Evolutionary conservation across 306 rosid genomes (phyloP).

Genomic region (Inga laurina): DNA sequence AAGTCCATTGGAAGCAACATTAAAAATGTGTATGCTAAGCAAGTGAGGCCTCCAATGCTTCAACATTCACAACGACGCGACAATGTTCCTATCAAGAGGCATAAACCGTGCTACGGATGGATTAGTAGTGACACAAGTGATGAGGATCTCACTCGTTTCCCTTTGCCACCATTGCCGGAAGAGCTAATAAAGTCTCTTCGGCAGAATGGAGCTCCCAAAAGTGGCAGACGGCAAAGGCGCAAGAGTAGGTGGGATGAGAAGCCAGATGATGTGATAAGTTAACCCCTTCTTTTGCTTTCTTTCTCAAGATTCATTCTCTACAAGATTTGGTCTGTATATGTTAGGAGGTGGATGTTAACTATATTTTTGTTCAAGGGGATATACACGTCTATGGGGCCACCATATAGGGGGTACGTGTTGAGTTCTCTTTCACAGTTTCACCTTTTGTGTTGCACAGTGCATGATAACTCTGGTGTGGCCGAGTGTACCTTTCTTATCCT

Average conservation of each 20-base stretch:
- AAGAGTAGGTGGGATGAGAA: slow-evolving; percentile 60
- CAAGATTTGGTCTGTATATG: not conserved
- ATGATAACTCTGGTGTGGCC: not conserved
- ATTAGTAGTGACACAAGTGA: slow-evolving; percentile 4
- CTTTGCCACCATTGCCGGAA: slow-evolving; percentile 33
- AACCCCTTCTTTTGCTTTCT: not conserved
- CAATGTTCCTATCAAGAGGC: slow-evolving; percentile 5
- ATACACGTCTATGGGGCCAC: not conserved
- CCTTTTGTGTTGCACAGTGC: not conserved
- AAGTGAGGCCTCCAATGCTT: not conserved
- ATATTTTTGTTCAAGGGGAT: not conserved
- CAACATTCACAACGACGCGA: slow-evolving; percentile 21
- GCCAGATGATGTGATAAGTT: slow-evolving; percentile 32
- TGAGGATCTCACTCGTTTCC: slow-evolving; percentile 30
- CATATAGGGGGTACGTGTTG: not conserved
- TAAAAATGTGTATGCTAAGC: not conserved
- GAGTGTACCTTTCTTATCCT: too few species aligned
- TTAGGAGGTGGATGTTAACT: not conserved
- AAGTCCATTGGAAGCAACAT: slow-evolving; percentile 12
- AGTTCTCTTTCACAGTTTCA: not conserved
- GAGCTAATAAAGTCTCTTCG: slow-evolving; percentile 32
- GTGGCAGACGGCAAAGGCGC: slow-evolving; percentile 27
- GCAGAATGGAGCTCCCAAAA: slow-evolving; percentile 1
- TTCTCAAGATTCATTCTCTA: not conserved
- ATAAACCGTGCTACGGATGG: slow-evolving; percentile 62